These are phyloP conservation scores for Exophiala mesophila DNA, from an alignment of 2,329 filamentous ascomycete species.

Conservation along the genomic window DNA sequence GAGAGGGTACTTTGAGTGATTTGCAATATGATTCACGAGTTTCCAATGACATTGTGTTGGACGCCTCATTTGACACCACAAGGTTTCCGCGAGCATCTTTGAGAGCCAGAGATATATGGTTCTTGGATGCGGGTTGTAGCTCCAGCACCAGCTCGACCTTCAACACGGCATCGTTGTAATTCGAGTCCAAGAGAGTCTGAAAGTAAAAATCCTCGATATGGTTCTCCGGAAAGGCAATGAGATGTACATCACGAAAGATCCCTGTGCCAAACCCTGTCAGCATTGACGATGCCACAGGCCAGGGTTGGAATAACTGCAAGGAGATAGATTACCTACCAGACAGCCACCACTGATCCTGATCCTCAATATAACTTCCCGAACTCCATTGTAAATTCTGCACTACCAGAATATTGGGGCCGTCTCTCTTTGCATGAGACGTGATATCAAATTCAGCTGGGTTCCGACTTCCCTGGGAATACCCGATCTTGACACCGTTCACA, in stretches of 20 bases:
- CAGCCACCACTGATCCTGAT: constrained; percentile 65
- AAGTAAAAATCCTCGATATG: constrained; percentile 57
- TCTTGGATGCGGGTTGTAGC: constrained; percentile 28
- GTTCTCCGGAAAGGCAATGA: constrained; percentile 51
- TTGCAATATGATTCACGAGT: not conserved
- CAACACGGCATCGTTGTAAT: constrained; percentile 50
- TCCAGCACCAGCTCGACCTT: constrained; percentile 43
- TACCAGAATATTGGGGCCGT: constrained; percentile 49
- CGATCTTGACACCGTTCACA: constrained; percentile 60
- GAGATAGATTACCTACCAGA: constrained; percentile 37
- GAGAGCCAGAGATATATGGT: not conserved
- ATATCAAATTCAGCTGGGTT: constrained; percentile 69
- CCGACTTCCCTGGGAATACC: constrained; percentile 64
- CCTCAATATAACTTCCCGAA: constrained; percentile 65
- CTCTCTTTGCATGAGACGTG: constrained; percentile 32
- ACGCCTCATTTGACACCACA: constrained; percentile 1
- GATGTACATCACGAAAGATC: constrained; percentile 63
- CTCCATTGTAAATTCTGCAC: constrained; percentile 68
- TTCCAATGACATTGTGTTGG: too few species aligned
- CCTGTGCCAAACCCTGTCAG: too few species aligned
- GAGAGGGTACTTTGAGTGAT: constrained; percentile 45
- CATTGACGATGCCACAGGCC: too few species aligned
- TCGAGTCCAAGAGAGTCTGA: constrained; percentile 49
- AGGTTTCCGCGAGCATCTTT: not conserved
- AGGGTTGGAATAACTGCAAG: not conserved